Evolutionary conservation across 2,329 filamentous ascomycete species (phyloP).

Genomic region (Colletotrichum godetiae): DNA sequence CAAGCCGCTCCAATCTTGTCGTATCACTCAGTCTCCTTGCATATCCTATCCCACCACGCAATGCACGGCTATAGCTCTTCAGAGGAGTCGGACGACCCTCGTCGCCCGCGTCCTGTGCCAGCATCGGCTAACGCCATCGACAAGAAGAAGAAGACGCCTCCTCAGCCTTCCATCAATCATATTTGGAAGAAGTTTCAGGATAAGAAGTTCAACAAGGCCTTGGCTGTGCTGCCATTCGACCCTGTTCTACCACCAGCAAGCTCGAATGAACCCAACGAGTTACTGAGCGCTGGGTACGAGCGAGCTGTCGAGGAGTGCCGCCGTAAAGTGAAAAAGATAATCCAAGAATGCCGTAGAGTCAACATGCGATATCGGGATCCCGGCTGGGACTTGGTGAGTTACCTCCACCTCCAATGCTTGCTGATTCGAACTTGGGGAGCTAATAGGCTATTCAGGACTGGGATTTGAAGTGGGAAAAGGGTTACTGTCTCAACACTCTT

Average conservation of each 20-base stretch:
- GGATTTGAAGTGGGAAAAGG: constrained; percentile 75
- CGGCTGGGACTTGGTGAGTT: constrained; percentile 66
- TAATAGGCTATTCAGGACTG: constrained; percentile 58
- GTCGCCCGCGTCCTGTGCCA: constrained; percentile 48
- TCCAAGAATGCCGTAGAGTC: constrained; percentile 74
- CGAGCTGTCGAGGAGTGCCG: constrained; percentile 73
- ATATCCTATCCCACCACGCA: no score
- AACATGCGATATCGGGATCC: constrained; percentile 85
- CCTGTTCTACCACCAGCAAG: constrained; percentile 63
- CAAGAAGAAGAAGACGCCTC: constrained; percentile 67
- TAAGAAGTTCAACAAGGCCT: constrained; percentile 71
- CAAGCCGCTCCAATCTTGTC: no score
- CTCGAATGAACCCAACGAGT: constrained; percentile 67
- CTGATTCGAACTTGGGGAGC: neutral
- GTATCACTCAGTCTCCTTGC: no score
- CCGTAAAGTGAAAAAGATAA: constrained; percentile 70
- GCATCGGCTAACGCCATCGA: constrained; percentile 46
- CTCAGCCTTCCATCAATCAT: constrained; percentile 74
- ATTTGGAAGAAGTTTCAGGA: constrained; percentile 73
- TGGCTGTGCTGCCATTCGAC: constrained; percentile 73
- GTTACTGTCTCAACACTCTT: constrained; percentile 65
- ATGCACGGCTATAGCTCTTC: constrained; percentile 64
- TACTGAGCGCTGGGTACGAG: constrained; percentile 70
- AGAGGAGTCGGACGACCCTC: constrained; percentile 61
- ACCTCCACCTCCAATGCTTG: no score